Percentiles rank a stretch among this genome's conserved stretches.
Conservation (phyloP, 305 asterid genomes). For the Fraxinus floribunda region DNA sequence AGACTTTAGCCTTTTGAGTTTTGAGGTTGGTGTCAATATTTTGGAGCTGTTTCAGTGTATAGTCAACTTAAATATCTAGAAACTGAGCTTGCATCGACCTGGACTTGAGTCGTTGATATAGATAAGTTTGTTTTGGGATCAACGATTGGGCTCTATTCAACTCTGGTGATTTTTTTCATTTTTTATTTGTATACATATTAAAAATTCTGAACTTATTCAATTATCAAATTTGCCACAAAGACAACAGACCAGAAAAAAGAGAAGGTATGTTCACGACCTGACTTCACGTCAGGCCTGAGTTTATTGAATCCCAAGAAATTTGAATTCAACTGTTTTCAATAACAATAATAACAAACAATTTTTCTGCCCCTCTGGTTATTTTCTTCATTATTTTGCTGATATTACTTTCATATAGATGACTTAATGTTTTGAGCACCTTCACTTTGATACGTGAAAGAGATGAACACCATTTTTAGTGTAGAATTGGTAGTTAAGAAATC, state of each 20-base stretch:
- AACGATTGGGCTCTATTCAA: no score
- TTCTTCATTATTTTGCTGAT: neutral
- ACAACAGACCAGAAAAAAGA: neutral
- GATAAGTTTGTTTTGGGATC: constrained; percentile 4
- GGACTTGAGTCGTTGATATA: neutral
- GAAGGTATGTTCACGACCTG: neutral
- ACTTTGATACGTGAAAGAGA: neutral
- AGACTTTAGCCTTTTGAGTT: neutral
- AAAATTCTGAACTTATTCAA: neutral
- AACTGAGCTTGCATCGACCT: neutral
- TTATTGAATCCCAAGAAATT: neutral
- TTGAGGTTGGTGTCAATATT: neutral
- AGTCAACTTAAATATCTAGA: neutral
- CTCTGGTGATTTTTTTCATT: neutral
- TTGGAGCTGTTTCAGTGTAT: neutral
- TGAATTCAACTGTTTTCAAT: neutral
- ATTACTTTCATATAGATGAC: neutral
- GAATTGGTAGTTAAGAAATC: neutral
- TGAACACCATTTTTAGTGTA: neutral
- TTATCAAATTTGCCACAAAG: neutral
- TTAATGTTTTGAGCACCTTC: neutral
- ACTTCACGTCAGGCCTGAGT: neutral
- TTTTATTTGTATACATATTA: neutral
- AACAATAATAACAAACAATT: neutral
- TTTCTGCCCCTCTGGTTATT: neutral